Percentiles rank a stretch among this genome's conserved stretches.
These are phyloP conservation scores for Mycena rebaudengoi DNA, from an alignment of 768 basidiomycete genomes.

Conservation along the genomic window DNA sequence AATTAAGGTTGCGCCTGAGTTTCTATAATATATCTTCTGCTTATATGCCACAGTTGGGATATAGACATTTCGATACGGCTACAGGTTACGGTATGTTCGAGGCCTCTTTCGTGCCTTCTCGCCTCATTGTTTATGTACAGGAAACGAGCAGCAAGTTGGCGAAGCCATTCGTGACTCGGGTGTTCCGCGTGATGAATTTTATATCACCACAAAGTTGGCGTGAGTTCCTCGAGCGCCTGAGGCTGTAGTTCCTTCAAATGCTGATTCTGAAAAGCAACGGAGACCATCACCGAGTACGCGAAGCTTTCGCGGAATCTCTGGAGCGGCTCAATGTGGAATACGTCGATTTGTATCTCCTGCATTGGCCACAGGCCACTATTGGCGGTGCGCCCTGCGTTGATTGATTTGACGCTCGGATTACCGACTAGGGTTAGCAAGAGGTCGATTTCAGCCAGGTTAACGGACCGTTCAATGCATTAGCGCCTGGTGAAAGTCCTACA, in stretches of 20 bases:
- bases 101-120: neutral
- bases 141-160: conserved; percentile 57
- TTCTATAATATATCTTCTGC: neutral
- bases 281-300: conserved; percentile 42
- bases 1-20: neutral
- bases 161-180: conserved; percentile 54
- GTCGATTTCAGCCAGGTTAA: conserved; percentile 10
- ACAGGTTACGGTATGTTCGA: conserved; percentile 17
- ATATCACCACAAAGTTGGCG: conserved; percentile 58
- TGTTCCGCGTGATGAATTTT: conserved; percentile 53
- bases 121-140: conserved; percentile 34
- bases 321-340: conserved; percentile 42
- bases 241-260: neutral
- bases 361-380: conserved; percentile 31
- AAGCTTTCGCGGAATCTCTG: conserved; percentile 49
- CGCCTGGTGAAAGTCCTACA: conserved; percentile 34
- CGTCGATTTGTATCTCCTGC: conserved; percentile 49
- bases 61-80: conserved; percentile 47
- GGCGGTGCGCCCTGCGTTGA: neutral
- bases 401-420: neutral
- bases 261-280: conserved; percentile 26
- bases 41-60: conserved; percentile 37
- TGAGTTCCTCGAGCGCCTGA: conserved; percentile 32
- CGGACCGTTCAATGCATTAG: conserved; percentile 3
- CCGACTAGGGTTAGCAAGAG: too few species aligned